Percentiles rank a stretch among this genome's conserved stretches.
These are phyloP conservation scores for Pezicula neosporulosa DNA, from an alignment of 2,329 filamentous ascomycete species.

Conservation along the genomic window DNA sequence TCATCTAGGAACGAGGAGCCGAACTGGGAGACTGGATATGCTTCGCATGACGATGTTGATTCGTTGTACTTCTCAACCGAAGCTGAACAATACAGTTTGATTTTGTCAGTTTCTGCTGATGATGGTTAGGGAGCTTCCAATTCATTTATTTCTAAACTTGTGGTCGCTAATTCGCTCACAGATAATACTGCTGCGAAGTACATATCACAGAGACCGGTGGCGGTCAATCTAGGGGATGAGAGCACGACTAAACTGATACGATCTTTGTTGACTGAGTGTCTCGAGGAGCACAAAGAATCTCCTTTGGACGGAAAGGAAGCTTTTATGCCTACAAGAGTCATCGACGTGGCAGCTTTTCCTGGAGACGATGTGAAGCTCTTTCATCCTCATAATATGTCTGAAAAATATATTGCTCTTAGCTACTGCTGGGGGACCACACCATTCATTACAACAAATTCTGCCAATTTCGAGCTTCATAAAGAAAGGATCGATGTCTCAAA, in stretches of 20 bases:
- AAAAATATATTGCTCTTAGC: conserved; percentile 2
- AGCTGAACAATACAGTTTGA: conserved; percentile 1
- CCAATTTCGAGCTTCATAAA: conserved; percentile 5
- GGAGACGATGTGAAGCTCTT: neutral
- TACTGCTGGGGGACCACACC: neutral
- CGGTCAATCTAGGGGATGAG: neutral
- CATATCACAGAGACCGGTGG: conserved; percentile 4
- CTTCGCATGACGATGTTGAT: neutral
- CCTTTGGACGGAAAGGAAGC: neutral
- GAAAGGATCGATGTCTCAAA: neutral
- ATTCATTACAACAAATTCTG: conserved; percentile 1
- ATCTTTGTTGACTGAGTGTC: conserved; percentile 3
- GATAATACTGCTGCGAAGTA: conserved; percentile 4
- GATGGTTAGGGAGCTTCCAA: neutral
- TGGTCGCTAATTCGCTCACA: neutral
- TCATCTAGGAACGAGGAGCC: neutral
- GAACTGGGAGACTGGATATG: neutral
- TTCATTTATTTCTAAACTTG: neutral
- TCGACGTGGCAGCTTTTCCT: conserved; percentile 4
- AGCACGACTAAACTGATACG: neutral
- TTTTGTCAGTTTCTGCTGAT: conserved; percentile 3
- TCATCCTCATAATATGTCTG: neutral
- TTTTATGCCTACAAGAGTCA: conserved; percentile 4
- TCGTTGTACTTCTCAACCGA: conserved; percentile 6
- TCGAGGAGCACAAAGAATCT: neutral